Evolutionary conservation across 345 rosid genomes (phyloP).

Genomic region (Populus ilicifolia): DNA sequence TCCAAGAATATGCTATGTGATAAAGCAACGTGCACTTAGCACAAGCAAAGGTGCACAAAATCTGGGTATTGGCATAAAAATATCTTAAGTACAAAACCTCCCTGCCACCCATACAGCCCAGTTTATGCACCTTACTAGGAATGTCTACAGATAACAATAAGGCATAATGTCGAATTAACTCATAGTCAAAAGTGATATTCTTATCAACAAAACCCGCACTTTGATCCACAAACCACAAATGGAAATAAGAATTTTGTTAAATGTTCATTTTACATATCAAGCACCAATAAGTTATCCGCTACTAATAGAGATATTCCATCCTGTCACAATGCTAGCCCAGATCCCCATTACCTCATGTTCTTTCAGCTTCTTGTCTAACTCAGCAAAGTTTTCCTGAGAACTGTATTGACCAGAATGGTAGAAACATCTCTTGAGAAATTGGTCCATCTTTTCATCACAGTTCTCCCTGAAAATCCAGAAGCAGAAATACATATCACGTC

Average conservation of each 20-base stretch:
- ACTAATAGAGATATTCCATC: slow-evolving; percentile 3
- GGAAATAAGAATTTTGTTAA: background rate
- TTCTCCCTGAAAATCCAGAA: slow-evolving; percentile 61
- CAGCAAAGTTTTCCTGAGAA: slow-evolving; percentile 68
- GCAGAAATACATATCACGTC: slow-evolving; percentile 15
- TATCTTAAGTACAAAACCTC: background rate
- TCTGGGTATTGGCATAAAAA: background rate
- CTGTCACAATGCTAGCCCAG: background rate
- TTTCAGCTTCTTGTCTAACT: slow-evolving; percentile 74
- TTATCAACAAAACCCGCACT: background rate
- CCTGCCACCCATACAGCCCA: background rate
- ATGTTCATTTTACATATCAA: background rate
- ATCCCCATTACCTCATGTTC: slow-evolving; percentile 68
- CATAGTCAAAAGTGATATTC: background rate
- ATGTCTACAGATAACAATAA: background rate
- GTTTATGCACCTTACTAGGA: background rate
- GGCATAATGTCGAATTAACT: background rate
- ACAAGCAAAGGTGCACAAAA: background rate
- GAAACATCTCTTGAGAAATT: slow-evolving; percentile 91
- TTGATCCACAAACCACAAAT: background rate
- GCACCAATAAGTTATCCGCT: slow-evolving; percentile 4
- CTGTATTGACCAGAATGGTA: slow-evolving; percentile 97
- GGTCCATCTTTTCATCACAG: slow-evolving; percentile 89
- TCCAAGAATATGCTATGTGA: background rate
- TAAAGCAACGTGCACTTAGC: background rate